phyloP scores from a whole-genome alignment of 2,329 filamentous ascomycete genomes.

The Fusarium annulatum region DNA sequence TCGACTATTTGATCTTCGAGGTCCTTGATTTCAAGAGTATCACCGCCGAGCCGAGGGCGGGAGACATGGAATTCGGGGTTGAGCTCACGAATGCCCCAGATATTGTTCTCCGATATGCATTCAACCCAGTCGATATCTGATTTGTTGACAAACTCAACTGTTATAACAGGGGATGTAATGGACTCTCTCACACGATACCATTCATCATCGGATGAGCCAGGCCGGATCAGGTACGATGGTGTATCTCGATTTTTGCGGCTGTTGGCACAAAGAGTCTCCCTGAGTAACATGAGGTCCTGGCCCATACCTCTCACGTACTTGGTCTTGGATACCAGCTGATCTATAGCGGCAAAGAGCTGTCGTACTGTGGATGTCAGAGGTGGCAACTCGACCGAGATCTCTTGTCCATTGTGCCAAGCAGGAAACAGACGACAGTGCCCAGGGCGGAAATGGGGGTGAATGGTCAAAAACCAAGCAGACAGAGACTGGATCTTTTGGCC shows the following conservation, averaged over 20 bases:
- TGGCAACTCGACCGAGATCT: slow-evolving; percentile 10
- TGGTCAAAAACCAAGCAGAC: background rate
- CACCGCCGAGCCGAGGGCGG: background rate
- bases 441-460: background rate
- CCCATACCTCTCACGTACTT: background rate
- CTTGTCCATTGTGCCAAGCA: background rate
- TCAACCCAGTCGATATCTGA: slow-evolving; percentile 29
- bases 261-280: slow-evolving; percentile 1
- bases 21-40: background rate
- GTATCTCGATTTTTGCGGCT: background rate
- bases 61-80: background rate
- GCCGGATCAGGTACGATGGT: slow-evolving; percentile 31
- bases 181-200: slow-evolving; percentile 41
- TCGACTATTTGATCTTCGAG: background rate
- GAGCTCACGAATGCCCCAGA: slow-evolving; percentile 36
- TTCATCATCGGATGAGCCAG: slow-evolving; percentile 27
- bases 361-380: slow-evolving; percentile 1
- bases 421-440: slow-evolving; percentile 18
- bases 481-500: background rate
- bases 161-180: slow-evolving; percentile 26
- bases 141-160: slow-evolving; percentile 12
- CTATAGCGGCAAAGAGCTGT: background rate
- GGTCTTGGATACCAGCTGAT: background rate
- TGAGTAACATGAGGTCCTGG: slow-evolving; percentile 26
- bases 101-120: slow-evolving; percentile 24